Conservation (phyloP, 257 asterid species). For the Solanum bulbocastanum region DNA sequence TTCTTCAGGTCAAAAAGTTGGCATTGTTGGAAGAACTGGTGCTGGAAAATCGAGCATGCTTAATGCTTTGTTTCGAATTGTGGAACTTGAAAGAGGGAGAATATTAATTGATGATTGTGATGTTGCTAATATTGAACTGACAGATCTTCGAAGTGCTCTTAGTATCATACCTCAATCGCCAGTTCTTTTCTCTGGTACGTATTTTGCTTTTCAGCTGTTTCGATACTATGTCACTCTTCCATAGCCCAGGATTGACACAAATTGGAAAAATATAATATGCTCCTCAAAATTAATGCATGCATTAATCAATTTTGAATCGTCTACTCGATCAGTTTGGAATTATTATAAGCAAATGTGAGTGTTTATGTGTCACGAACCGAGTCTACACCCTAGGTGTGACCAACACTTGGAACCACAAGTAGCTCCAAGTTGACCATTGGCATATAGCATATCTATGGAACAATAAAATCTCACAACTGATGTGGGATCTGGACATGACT, state of each 20-base stretch:
- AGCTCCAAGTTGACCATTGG: background rate
- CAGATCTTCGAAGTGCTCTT: conserved; percentile 55
- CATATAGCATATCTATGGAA: background rate
- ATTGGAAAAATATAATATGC: background rate
- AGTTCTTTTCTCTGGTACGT: conserved; percentile 69
- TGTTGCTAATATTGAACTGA: conserved; percentile 46
- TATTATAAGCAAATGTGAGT: background rate
- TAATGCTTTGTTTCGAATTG: conserved; percentile 65
- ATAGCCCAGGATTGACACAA: background rate
- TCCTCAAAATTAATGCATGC: background rate
- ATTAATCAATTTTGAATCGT: background rate
- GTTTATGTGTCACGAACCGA: background rate
- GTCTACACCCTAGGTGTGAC: background rate
- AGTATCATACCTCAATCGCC: conserved; percentile 79
- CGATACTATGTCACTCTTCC: background rate
- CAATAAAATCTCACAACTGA: background rate
- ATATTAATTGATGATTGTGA: conserved; percentile 53
- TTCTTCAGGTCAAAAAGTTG: conserved; percentile 54
- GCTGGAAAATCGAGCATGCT: conserved; percentile 90
- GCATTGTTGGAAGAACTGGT: conserved; percentile 79
- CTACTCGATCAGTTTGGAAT: background rate
- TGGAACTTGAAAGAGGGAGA: conserved; percentile 66
- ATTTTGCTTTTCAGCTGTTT: background rate
- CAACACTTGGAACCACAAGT: background rate
- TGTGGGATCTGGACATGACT: background rate